Conservation (phyloP, 2,329 filamentous ascomycete species). For the Talaromyces sp. region DNA sequence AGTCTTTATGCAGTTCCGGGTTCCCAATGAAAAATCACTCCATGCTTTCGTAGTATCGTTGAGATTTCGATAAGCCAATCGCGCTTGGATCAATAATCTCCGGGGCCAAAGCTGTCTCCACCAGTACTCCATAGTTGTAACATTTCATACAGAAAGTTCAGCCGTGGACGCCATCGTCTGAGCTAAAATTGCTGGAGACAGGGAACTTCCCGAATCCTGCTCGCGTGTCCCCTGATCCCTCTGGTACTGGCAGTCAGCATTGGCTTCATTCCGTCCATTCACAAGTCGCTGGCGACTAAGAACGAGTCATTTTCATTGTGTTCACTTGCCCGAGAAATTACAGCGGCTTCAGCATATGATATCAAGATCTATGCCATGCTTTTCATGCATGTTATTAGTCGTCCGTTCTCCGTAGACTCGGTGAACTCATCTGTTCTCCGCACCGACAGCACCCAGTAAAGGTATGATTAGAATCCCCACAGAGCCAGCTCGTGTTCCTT, state of each 20-base stretch:
- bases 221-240: background rate
- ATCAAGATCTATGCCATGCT: too few relatives aligned
- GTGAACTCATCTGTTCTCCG: background rate
- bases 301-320: background rate
- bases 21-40: background rate
- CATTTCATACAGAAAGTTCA: background rate
- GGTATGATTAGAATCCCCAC: background rate
- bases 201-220: background rate
- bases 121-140: background rate
- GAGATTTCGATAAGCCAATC: constrained; percentile 1
- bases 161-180: background rate
- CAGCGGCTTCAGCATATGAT: too few relatives aligned
- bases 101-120: background rate
- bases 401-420: too few relatives aligned
- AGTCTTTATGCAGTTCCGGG: background rate
- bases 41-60: background rate
- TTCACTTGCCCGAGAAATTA: background rate
- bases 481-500: background rate
- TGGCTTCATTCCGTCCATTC: background rate
- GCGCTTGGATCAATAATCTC: constrained; percentile 1
- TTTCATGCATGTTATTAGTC: too few relatives aligned
- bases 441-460: background rate
- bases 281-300: background rate
- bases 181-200: background rate
- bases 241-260: background rate